phyloP scores from a whole-genome alignment of 495 filamentous ascomycete species.

The Talaromyces nanjingensis region DNA sequence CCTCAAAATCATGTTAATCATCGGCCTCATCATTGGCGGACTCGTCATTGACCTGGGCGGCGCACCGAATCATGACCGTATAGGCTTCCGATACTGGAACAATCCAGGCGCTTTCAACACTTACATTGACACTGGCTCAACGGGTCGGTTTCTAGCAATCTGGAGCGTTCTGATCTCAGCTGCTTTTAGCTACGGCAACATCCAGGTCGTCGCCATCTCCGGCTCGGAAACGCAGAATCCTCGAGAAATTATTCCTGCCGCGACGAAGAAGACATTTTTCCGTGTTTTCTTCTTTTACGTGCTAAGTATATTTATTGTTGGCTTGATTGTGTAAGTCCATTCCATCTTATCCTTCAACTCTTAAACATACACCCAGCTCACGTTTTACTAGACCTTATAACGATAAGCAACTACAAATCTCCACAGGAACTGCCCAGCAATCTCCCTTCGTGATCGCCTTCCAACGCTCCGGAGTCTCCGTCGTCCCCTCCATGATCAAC shows the following conservation, averaged over 20 bases:
- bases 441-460: conserved; percentile 57
- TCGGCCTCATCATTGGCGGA: conserved; percentile 61
- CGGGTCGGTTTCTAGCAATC: conserved; percentile 34
- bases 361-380: not conserved
- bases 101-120: conserved; percentile 58
- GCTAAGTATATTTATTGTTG: conserved; percentile 41
- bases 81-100: conserved; percentile 70
- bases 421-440: conserved; percentile 31
- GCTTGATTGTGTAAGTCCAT: conserved; percentile 35
- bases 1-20: conserved; percentile 68
- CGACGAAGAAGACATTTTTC: conserved; percentile 76
- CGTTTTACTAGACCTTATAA: not conserved
- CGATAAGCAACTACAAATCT: conserved; percentile 3
- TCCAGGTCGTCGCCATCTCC: conserved; percentile 65
- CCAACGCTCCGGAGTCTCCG: conserved; percentile 53
- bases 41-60: conserved; percentile 63
- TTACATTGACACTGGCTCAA: conserved; percentile 27
- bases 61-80: conserved; percentile 51
- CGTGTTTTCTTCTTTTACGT: conserved; percentile 81
- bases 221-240: conserved; percentile 78
- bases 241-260: conserved; percentile 66
- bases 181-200: conserved; percentile 42
- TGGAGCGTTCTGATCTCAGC: conserved; percentile 34
- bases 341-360: not conserved
- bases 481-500: conserved; percentile 69